These are phyloP conservation scores for Trichoderma sp. DNA, from an alignment of 2,329 filamentous ascomycete genomes.

Conservation along the genomic window DNA sequence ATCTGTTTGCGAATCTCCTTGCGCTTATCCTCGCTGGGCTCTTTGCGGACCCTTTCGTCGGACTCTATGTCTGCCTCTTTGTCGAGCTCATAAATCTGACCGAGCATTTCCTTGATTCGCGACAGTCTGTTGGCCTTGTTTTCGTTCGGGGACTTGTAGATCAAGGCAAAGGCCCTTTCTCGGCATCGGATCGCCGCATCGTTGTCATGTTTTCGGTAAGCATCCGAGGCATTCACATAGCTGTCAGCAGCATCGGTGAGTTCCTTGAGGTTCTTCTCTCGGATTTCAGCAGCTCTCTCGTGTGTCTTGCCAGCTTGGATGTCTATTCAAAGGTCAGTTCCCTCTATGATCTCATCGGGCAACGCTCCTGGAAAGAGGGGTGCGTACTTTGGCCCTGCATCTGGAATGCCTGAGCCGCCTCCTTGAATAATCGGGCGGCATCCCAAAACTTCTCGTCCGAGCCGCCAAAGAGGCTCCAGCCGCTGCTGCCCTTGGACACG, in stretches of 20 bases:
- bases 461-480: slow-evolving; percentile 88
- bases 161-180: slow-evolving; percentile 56
- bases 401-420: slow-evolving; percentile 89
- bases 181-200: slow-evolving; percentile 79
- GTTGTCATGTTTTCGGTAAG: slow-evolving; percentile 82
- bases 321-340: slow-evolving; percentile 45
- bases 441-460: slow-evolving; percentile 84
- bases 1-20: too few species aligned
- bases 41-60: too few species aligned
- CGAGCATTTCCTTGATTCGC: slow-evolving; percentile 83
- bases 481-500: slow-evolving; percentile 67
- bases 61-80: too few species aligned
- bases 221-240: slow-evolving; percentile 88
- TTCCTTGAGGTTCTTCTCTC: slow-evolving; percentile 78
- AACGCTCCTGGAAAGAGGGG: background rate
- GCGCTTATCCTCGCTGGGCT: too few species aligned
- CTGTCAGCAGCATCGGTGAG: slow-evolving; percentile 90
- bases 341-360: background rate
- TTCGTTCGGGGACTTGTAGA: slow-evolving; percentile 81
- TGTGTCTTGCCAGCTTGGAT: slow-evolving; percentile 84
- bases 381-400: slow-evolving; percentile 76
- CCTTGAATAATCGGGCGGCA: slow-evolving; percentile 80
- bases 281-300: slow-evolving; percentile 79
- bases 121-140: slow-evolving; percentile 91
- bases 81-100: slow-evolving; percentile 77